These are phyloP conservation scores for Collybia sp. DNA, from an alignment of 768 basidiomycete genomes.

Conservation along the genomic window DNA sequence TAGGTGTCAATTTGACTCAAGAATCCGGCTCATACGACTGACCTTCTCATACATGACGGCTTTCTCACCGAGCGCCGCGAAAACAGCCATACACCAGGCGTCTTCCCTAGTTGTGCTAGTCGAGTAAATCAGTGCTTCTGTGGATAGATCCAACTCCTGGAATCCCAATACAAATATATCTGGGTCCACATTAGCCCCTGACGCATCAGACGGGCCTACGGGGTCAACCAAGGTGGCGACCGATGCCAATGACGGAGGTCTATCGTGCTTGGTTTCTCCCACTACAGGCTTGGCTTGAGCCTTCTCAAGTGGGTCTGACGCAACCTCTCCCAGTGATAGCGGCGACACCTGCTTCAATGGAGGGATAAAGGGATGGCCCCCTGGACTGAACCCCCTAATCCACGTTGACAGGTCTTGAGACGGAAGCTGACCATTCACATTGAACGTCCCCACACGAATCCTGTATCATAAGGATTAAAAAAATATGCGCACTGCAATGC, in stretches of 20 bases:
- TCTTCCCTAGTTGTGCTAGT: slow-evolving; percentile 61
- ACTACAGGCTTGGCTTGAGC: no score
- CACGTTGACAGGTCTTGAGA: slow-evolving; percentile 69
- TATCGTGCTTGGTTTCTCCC: no score
- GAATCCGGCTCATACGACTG: neutral
- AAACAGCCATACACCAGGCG: slow-evolving; percentile 62
- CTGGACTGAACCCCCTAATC: slow-evolving; percentile 34
- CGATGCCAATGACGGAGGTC: no score
- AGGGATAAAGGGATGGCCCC: slow-evolving; percentile 17
- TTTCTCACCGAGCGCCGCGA: slow-evolving; percentile 70
- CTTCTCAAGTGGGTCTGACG: slow-evolving; percentile 15
- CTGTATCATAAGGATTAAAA: slow-evolving; percentile 23
- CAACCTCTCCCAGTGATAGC: slow-evolving; percentile 24
- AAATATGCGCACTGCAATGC: neutral
- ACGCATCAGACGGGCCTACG: no score
- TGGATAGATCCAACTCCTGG: slow-evolving; percentile 76
- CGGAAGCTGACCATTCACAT: slow-evolving; percentile 76
- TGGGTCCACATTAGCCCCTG: slow-evolving; percentile 34
- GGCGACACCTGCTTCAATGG: slow-evolving; percentile 31
- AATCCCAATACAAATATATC: slow-evolving; percentile 76
- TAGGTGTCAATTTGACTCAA: neutral
- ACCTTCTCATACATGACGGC: slow-evolving; percentile 66
- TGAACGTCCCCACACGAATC: slow-evolving; percentile 75
- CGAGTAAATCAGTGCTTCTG: slow-evolving; percentile 74
- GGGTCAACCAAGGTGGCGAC: no score